These are phyloP conservation scores for Cryptococcus depauperatus DNA, from an alignment of 1,284 basidiomycete species.

Conservation along the genomic window DNA sequence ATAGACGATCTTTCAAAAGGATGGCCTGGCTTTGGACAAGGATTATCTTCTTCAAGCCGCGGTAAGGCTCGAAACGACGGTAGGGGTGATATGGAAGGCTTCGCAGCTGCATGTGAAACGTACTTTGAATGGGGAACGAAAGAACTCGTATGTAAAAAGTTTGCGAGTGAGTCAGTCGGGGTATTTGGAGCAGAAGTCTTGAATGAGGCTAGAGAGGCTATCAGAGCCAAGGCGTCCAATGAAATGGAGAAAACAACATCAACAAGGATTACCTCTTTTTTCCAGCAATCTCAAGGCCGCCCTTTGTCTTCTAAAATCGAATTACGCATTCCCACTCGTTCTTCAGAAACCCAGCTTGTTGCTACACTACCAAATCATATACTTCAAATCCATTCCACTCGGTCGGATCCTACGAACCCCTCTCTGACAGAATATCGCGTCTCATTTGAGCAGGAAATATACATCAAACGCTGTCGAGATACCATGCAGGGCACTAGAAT, in stretches of 20 bases:
- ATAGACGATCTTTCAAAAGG: constrained; percentile 16
- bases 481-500: constrained; percentile 35
- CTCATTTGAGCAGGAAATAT: constrained; percentile 21
- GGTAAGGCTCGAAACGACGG: constrained; percentile 32
- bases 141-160: constrained; percentile 47
- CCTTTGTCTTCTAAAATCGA: constrained; percentile 12
- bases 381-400: constrained; percentile 26
- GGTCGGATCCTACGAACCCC: constrained; percentile 26
- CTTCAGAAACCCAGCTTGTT: background rate
- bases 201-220: constrained; percentile 23
- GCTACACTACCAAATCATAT: constrained; percentile 17
- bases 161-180: constrained; percentile 31
- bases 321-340: background rate
- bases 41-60: constrained; percentile 9
- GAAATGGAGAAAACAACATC: constrained; percentile 3
- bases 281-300: constrained; percentile 6
- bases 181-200: constrained; percentile 31
- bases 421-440: constrained; percentile 34
- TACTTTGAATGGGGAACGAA: constrained; percentile 85
- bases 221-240: constrained; percentile 6
- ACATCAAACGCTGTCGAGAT: constrained; percentile 20
- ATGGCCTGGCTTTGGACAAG: constrained; percentile 40
- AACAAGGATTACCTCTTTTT: constrained; percentile 12
- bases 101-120: constrained; percentile 68
- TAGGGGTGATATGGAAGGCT: constrained; percentile 53